Conservation (phyloP, 495 filamentous ascomycete genomes). For the Evernia prunastri region DNA sequence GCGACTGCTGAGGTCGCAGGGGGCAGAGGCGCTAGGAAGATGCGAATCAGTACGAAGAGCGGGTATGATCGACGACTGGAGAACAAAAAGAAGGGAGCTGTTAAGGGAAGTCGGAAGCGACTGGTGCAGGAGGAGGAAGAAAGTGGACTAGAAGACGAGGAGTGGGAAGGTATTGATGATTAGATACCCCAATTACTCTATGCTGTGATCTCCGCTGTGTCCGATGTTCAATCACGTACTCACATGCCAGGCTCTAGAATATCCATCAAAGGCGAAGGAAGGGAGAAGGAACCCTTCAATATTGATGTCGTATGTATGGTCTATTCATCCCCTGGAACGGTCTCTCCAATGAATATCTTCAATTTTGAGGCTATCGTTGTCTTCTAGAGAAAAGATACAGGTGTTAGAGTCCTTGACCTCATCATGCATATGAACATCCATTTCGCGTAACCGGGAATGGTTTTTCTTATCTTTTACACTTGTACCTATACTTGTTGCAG, state of each 20-base stretch:
- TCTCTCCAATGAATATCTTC: background rate
- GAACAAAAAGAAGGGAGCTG: slow-evolving; percentile 67
- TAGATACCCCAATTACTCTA: background rate
- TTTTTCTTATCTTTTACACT: no score
- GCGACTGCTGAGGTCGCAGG: slow-evolving; percentile 39
- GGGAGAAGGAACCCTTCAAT: background rate
- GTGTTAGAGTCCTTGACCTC: background rate
- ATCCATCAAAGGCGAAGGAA: background rate
- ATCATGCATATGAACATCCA: background rate
- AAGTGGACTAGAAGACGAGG: slow-evolving; percentile 40
- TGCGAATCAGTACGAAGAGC: slow-evolving; percentile 85
- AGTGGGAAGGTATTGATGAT: slow-evolving; percentile 61
- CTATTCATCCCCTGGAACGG: background rate
- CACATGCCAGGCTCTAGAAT: background rate
- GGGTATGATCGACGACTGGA: slow-evolving; percentile 76
- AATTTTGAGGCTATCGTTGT: background rate
- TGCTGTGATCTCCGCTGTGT: background rate
- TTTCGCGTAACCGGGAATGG: background rate
- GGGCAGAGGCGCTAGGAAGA: slow-evolving; percentile 37
- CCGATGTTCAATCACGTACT: background rate
- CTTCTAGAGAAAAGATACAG: background rate
- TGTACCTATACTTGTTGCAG: no score
- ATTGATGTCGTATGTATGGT: background rate
- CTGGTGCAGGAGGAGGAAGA: slow-evolving; percentile 38
- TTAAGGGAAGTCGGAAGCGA: slow-evolving; percentile 61